A percentile compares a stretch with the other conserved stretches of the same genome.
Conservation (phyloP, 2,329 filamentous ascomycete species). For the Cladosporium sp. region DNA sequence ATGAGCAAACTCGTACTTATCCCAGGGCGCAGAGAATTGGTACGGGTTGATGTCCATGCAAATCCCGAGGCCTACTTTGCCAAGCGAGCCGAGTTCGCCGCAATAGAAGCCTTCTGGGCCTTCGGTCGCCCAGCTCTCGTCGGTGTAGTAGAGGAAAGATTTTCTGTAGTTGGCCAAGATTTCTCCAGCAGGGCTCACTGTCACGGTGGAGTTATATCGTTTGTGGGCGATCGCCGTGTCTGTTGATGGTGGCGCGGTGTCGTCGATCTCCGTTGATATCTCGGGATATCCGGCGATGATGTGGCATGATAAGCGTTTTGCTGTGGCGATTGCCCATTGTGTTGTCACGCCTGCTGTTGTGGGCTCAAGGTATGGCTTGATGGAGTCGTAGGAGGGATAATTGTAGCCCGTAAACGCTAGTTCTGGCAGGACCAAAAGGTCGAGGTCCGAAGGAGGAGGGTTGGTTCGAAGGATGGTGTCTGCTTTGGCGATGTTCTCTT, state of each 20-base stretch:
- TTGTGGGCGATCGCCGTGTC: conserved; percentile 12
- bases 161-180: conserved; percentile 60
- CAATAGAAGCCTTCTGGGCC: conserved; percentile 33
- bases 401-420: conserved; percentile 78
- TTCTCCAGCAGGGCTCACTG: conserved; percentile 52
- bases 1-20: conserved; percentile 53
- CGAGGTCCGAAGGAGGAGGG: conserved; percentile 42
- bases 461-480: conserved; percentile 56
- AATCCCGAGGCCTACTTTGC: conserved; percentile 41
- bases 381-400: conserved; percentile 65
- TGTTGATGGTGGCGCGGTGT: conserved; percentile 14
- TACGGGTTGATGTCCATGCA: conserved; percentile 62
- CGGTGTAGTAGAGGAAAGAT: conserved; percentile 62
- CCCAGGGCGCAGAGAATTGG: conserved; percentile 55
- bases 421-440: conserved; percentile 71
- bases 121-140: conserved; percentile 57
- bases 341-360: conserved; percentile 63
- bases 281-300: conserved; percentile 75
- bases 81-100: conserved; percentile 34
- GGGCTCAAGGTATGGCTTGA: conserved; percentile 65
- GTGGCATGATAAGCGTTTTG: conserved; percentile 61
- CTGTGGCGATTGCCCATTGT: conserved; percentile 65
- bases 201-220: conserved; percentile 57
- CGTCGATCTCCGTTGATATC: conserved; percentile 25
- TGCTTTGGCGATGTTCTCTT: conserved; percentile 67